Evolutionary conservation across 805 yeast genomes (phyloP), one percentile per base, ranked within the genome.

Genomic region (Ogataea methylovora): DNA sequence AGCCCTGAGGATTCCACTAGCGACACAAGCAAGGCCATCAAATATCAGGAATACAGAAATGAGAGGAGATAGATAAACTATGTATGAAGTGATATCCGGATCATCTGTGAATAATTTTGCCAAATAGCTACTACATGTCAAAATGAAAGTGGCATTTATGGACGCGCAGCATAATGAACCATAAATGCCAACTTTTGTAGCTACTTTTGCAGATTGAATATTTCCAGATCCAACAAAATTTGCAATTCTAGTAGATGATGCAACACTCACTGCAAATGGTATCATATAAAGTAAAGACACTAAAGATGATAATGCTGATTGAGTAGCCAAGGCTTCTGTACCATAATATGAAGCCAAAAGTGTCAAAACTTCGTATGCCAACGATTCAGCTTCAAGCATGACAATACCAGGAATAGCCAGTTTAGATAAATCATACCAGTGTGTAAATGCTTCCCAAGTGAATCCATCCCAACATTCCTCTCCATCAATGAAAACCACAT

Each of bases 1-100:
- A 2, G 88, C 87, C 39, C 94, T 61, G 38, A 84, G 58, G 24
- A 80, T 68, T 1, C 88, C 92, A 27, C 81, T 76, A 3, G 85
- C 77, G 13, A 82, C 76, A 29, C 80, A 73, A 12, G 84, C 80
- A 13, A 81, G 51, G 4, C 85, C 79, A 53, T 84, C 94, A 37
- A 73, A 69, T 2, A 84, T 55, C 43, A 81, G 86, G 43, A 79
- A 71, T 2, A 77, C 43, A 1, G 87, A 74, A 18, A 83, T 71
- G 30, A 77, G 61, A 2, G 90, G 87, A 48, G 82, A 69, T 14
- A 80, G 59, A 8, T 57, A 51, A 2, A 67, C 65, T n/a, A 81
- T 74, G 39, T 74, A 49, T 1, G 46, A 46, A 8, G 69, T 58
- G 7, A 85, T 86, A 1, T 64, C 72, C 11, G 60, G 61, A 51